phyloP scores from a whole-genome alignment of 2,329 filamentous ascomycete species.

The Trichoderma koningii region DNA sequence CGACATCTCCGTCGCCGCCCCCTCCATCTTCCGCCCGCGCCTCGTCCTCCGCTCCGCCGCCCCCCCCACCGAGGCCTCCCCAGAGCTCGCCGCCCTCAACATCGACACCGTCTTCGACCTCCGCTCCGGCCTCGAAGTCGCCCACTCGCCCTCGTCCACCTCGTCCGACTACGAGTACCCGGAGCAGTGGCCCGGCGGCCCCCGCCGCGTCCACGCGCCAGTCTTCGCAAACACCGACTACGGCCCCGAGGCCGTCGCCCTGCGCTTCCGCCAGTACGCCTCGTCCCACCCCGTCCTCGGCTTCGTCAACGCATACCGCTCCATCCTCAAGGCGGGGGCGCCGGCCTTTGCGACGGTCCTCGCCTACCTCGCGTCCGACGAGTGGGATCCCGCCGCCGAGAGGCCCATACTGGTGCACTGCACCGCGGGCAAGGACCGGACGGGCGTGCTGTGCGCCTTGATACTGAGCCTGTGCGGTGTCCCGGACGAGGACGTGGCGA shows the following conservation, averaged over 20 bases:
- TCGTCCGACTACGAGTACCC: constrained; percentile 31
- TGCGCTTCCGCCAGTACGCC: constrained; percentile 63
- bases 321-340: constrained; percentile 59
- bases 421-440: constrained; percentile 76
- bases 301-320: constrained; percentile 64
- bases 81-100: constrained; percentile 56
- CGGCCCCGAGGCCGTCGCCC: constrained; percentile 62
- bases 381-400: neutral
- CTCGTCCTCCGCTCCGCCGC: constrained; percentile 71
- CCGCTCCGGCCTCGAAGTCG: constrained; percentile 62
- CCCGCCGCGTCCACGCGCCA: constrained; percentile 60
- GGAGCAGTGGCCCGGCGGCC: constrained; percentile 33
- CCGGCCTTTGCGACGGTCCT: constrained; percentile 56
- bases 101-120: constrained; percentile 70
- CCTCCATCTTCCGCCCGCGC: constrained; percentile 55
- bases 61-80: constrained; percentile 56
- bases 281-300: constrained; percentile 53
- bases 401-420: constrained; percentile 68
- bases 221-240: constrained; percentile 66
- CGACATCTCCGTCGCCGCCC: constrained; percentile 58
- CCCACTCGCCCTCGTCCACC: constrained; percentile 42
- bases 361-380: constrained; percentile 51
- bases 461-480: constrained; percentile 66
- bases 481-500: constrained; percentile 57
- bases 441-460: constrained; percentile 68